Conservation (phyloP, 1,284 basidiomycete species). For the Ustilago cynodontis region DNA sequence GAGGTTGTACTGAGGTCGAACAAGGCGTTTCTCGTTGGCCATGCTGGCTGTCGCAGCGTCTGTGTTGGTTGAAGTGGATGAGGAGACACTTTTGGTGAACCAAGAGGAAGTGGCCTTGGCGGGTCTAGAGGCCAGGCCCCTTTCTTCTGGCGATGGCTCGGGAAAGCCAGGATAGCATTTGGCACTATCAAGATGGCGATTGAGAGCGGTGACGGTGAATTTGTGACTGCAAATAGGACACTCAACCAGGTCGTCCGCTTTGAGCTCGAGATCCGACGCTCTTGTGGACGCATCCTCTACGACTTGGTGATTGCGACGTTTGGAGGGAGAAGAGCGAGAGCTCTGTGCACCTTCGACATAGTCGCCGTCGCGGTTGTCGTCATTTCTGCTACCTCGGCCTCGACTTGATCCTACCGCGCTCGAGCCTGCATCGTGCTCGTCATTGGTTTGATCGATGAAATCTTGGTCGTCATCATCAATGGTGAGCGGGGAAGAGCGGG, state of each 20-base stretch:
- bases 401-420: constrained; percentile 1
- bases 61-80: constrained; percentile 14
- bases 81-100: constrained; percentile 24
- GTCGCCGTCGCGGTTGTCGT: constrained; percentile 22
- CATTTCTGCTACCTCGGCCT: not conserved
- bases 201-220: constrained; percentile 57
- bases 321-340: constrained; percentile 21
- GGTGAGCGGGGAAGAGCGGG: constrained; percentile 39
- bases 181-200: constrained; percentile 60
- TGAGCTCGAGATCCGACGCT: constrained; percentile 25
- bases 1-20: constrained; percentile 61
- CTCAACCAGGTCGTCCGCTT: constrained; percentile 43
- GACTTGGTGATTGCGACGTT: constrained; percentile 7
- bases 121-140: constrained; percentile 38
- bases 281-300: not conserved
- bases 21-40: constrained; percentile 50
- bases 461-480: constrained; percentile 37
- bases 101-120: constrained; percentile 27
- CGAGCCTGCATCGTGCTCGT: constrained; percentile 5
- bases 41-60: constrained; percentile 12
- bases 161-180: constrained; percentile 51
- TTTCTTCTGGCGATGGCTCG: constrained; percentile 35
- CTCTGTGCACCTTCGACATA: constrained; percentile 8
- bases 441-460: constrained; percentile 11
- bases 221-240: constrained; percentile 63